Evolutionary conservation across 257 asterid species (phyloP), one percentile per base, ranked within the genome.

Genomic region (Thymus quinquecostatus): DNA sequence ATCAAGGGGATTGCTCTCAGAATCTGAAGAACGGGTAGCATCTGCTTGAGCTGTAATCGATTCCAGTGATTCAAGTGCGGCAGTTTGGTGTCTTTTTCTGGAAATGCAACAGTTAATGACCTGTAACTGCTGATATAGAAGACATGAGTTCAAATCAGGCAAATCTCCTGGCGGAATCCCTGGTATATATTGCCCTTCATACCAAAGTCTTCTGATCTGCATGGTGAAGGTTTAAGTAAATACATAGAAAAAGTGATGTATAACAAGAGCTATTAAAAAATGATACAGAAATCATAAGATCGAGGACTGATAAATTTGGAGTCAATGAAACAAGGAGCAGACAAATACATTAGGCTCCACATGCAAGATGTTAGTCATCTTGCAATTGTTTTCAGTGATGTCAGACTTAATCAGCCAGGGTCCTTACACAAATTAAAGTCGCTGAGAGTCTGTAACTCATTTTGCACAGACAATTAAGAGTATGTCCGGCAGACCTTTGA

Each of bases 21-120:
- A 80, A 78, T 74, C 79, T 69, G 82, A 73, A 80, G 84, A 66
- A 64, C 56, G 77, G 38, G 58, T 80, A 14, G 65, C 63, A 70
- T 75, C 78, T 76, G 89, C 85, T 85, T 79, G 88, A 68, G 71
- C 71, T 71, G 77, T 57, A 74, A 86, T 82, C 68, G 86, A 83
- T 67, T 95, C 96, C 74, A 95, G 85, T 27, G 93, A 81, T 80
- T 92, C 96, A 70, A 88, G 74, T 67, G 97, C 98, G 71, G 86
- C 87, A 82, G 77, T 38, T 21, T 80, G 85, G n/a, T 96, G 96
- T 51, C 74, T 83, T 83, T 95, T 89, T 78, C 99, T 85, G 82
- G 98, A 92, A 79, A 95, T 82, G 83, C 99, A 95, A 78, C 97
- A 78, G 86, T 95, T 95, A 77, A 95, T 89, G 86, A 95, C 96